Evolutionary conservation across 306 rosid species (phyloP), one percentile per base, ranked within the genome.

Genomic region (Lathyrus oleraceus): DNA sequence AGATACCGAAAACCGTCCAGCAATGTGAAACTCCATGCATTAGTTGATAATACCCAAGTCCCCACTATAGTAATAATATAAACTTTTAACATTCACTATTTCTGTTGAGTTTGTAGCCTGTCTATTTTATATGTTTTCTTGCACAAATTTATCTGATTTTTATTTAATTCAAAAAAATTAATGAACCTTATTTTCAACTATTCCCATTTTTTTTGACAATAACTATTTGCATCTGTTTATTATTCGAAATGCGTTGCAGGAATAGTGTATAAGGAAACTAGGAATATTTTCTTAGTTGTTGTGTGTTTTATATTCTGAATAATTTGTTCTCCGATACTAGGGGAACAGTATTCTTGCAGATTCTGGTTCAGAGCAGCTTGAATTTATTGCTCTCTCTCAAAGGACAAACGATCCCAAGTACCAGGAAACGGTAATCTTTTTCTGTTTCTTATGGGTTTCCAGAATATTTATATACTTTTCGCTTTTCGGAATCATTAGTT

Each of bases 351-450:
- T 95, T 72, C 89, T 95, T 63, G 99, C 97, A 21, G 97, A 95
- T 89, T 84, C 99, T 64, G 97, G 90, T 70, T 89, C 99, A 51
- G 99, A 95, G 79, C 99, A 95, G 85, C 92, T 95, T 70, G 99
- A 95, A 81, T 95, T 91, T 71, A 95, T 95, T 53, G 94, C 95
- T 79, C 91, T 95, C 66, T 91, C 99, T 74, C 95, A 95, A 75
- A 85, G 99, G 73, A 91, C 96, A 35, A 96, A 88, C 39, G 97
- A 91, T 42, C 91, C 82, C 9, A 95, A 91, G 80, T 95, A 95
- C 80, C 92, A 81, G 76, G 78, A 77, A 75, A 91, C 78, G 95
- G 99, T 95, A 59, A 61, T 56, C 23, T 43, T 32, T 63, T 16
- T 8, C 35, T 19, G 30, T 25, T 20, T 72, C 54, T 44, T 49